A percentile compares a stretch with the other conserved stretches of the same genome.
These are phyloP conservation scores for Verticillium tricorpus DNA, from an alignment of 2,329 filamentous ascomycete species.

Conservation along the genomic window DNA sequence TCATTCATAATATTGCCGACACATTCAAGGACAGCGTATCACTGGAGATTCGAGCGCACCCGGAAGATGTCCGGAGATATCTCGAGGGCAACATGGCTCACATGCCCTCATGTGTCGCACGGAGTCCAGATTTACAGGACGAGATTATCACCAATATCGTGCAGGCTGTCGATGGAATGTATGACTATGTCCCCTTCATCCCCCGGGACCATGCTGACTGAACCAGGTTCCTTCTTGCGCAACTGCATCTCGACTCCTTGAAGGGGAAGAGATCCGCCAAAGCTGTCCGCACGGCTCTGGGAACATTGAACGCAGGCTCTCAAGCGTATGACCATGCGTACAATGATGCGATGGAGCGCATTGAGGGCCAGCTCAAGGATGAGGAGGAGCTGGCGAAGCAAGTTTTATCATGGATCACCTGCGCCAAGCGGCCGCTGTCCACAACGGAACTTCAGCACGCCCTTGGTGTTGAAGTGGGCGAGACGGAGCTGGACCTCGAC, in stretches of 20 bases:
- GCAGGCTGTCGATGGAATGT: conserved; percentile 13
- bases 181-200: not conserved
- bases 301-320: conserved; percentile 21
- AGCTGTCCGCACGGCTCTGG: conserved; percentile 24
- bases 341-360: conserved; percentile 33
- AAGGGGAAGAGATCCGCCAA: conserved; percentile 18
- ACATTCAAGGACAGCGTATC: not conserved
- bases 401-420: conserved; percentile 35
- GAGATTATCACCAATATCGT: conserved; percentile 8
- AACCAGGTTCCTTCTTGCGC: conserved; percentile 9
- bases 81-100: not conserved
- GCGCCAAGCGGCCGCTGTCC: conserved; percentile 26
- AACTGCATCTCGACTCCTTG: conserved; percentile 8
- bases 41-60: conserved; percentile 12
- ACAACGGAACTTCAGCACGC: conserved; percentile 34
- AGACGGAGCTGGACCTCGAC: conserved; percentile 24
- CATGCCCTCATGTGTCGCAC: not conserved
- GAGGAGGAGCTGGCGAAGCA: conserved; percentile 30
- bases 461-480: conserved; percentile 28
- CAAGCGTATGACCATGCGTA: conserved; percentile 34
- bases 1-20: conserved; percentile 7
- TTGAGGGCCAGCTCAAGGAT: conserved; percentile 29
- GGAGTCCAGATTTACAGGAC: not conserved
- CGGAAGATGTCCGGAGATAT: conserved; percentile 12
- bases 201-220: not conserved